phyloP scores from a whole-genome alignment of 164 flowering plant genomes.

The Cinnamomum micranthum region DNA sequence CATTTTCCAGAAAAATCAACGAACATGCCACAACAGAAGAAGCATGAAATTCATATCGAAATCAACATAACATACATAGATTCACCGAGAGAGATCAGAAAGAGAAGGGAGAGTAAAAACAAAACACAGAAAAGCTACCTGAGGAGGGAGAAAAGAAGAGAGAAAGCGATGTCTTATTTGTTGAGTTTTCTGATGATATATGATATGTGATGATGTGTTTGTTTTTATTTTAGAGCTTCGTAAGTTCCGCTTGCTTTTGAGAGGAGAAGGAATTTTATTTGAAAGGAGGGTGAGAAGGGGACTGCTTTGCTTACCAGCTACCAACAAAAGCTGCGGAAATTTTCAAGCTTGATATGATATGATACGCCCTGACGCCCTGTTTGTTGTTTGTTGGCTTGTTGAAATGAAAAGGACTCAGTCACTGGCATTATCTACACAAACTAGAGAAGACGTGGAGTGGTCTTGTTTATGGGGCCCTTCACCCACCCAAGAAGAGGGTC shows the following conservation, averaged over 20 bases:
- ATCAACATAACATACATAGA: not conserved
- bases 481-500: too few relatives aligned
- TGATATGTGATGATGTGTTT: too few relatives aligned
- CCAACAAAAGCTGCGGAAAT: constrained; percentile 2
- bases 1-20: not conserved
- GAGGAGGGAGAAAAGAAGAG: not conserved
- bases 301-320: not conserved
- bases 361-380: too few relatives aligned
- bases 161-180: not conserved
- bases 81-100: not conserved
- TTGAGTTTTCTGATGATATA: too few relatives aligned
- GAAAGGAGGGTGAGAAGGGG: not conserved
- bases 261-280: not conserved
- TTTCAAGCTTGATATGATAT: not conserved
- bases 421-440: too few relatives aligned
- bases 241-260: not conserved
- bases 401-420: too few relatives aligned
- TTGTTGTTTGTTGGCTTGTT: too few relatives aligned
- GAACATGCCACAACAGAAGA: not conserved
- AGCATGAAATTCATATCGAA: not conserved
- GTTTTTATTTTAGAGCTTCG: not conserved
- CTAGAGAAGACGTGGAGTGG: too few relatives aligned
- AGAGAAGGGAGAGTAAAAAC: not conserved
- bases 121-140: not conserved
- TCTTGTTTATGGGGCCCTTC: too few relatives aligned